phyloP scores from a whole-genome alignment of 768 basidiomycete species.

The Clathrus columnatus region DNA sequence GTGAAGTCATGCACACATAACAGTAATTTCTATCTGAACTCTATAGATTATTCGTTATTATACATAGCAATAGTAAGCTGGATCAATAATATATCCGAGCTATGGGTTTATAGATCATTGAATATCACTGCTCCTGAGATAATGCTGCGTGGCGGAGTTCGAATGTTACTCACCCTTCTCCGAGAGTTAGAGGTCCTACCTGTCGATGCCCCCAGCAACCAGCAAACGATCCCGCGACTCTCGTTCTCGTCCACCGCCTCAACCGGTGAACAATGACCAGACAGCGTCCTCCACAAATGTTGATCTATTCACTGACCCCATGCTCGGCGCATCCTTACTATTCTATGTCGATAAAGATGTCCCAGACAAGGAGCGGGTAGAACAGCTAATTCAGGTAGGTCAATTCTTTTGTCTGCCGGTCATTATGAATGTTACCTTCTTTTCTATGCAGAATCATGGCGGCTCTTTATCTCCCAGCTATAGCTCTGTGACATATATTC shows the following conservation, averaged over 20 bases:
- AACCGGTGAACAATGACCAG: not conserved
- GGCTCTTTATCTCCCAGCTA: slow-evolving; percentile 67
- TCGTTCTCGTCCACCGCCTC: not conserved
- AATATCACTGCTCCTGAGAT: not conserved
- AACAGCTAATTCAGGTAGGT: slow-evolving; percentile 60
- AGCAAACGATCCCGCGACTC: not conserved
- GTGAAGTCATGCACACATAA: too few relatives aligned
- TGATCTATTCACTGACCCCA: slow-evolving; percentile 71
- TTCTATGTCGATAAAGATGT: slow-evolving; percentile 81
- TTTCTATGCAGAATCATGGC: slow-evolving; percentile 54
- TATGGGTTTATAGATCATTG: not conserved
- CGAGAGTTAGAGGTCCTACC: slow-evolving; percentile 9
- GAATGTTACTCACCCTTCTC: not conserved
- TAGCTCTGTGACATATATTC: slow-evolving; percentile 69
- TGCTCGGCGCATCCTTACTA: slow-evolving; percentile 66
- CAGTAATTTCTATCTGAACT: too few relatives aligned
- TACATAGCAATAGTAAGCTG: too few relatives aligned
- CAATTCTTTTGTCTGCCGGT: slow-evolving; percentile 5
- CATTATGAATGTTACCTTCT: slow-evolving; percentile 3
- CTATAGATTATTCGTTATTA: too few relatives aligned
- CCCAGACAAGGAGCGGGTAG: slow-evolving; percentile 53
- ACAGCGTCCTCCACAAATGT: not conserved
- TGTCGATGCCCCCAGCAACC: slow-evolving; percentile 11
- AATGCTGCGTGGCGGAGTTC: not conserved
- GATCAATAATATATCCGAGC: too few relatives aligned